Evolutionary conservation across 2,329 filamentous ascomycete genomes (phyloP).

Genomic region (Blastomyces parvus): DNA sequence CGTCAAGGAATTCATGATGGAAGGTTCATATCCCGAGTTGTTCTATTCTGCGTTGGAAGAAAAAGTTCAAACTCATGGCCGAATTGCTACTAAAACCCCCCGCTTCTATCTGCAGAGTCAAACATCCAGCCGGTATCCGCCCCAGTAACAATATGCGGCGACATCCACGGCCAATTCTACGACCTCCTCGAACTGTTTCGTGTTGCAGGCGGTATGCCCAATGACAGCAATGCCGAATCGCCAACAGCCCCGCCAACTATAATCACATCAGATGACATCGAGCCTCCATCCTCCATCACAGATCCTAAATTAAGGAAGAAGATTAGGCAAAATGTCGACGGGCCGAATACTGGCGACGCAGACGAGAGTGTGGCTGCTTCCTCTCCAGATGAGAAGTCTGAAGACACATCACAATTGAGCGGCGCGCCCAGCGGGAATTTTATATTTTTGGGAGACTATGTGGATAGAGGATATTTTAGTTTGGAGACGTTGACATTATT

Average conservation of each 20-base stretch:
- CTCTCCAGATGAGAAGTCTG: slow-evolving; percentile 23
- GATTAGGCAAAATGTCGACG: slow-evolving; percentile 49
- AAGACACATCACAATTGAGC: slow-evolving; percentile 16
- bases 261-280: slow-evolving; percentile 84
- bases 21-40: slow-evolving; percentile 51
- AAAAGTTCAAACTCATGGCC: background rate
- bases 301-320: slow-evolving; percentile 81
- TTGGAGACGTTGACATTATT: slow-evolving; percentile 63
- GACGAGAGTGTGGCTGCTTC: slow-evolving; percentile 21
- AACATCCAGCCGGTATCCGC: slow-evolving; percentile 98
- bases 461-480: slow-evolving; percentile 65
- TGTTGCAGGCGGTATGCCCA: slow-evolving; percentile 92
- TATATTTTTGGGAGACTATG: slow-evolving; percentile 63
- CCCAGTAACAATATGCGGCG: slow-evolving; percentile 92
- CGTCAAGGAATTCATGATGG: slow-evolving; percentile 98
- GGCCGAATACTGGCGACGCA: slow-evolving; percentile 23
- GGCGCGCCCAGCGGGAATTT: slow-evolving; percentile 55
- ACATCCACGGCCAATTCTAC: slow-evolving; percentile 98
- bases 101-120: slow-evolving; percentile 54
- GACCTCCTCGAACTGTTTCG: slow-evolving; percentile 94
- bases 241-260: slow-evolving; percentile 61
- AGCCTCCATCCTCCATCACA: slow-evolving; percentile 80
- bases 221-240: slow-evolving; percentile 53
- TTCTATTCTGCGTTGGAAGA: background rate
- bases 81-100: background rate